A percentile compares a stretch with the other conserved stretches of the same genome.
phyloP scores from a whole-genome alignment of 1,284 basidiomycete species.

The Trametes pubescens region DNA sequence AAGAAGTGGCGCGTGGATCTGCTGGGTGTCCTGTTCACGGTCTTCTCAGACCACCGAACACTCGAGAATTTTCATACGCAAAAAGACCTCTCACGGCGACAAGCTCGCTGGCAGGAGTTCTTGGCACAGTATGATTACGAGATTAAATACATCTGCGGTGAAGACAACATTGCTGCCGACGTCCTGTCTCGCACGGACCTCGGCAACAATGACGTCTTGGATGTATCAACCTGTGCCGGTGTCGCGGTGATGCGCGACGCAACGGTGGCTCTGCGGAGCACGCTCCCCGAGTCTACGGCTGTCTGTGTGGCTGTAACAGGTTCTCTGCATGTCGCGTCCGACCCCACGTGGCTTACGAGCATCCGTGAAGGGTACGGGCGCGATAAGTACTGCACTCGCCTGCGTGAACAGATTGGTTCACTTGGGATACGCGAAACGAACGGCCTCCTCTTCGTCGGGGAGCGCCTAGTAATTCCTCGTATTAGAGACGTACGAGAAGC shows the following conservation, averaged over 20 bases:
- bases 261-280: not conserved
- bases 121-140: not conserved
- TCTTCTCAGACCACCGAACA: not conserved
- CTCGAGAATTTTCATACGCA: conserved; percentile 1
- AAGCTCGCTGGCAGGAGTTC: not conserved
- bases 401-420: not conserved
- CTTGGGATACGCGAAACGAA: not conserved
- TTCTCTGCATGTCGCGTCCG: not conserved
- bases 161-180: not conserved
- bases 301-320: not conserved
- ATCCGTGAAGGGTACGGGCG: not conserved
- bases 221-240: not conserved
- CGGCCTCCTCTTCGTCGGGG: not conserved
- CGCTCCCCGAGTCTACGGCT: no score
- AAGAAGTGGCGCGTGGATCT: not conserved
- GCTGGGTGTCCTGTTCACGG: not conserved
- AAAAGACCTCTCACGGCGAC: not conserved
- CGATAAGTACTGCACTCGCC: not conserved
- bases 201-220: not conserved
- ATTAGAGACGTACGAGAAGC: not conserved
- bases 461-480: not conserved
- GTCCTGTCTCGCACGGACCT: not conserved
- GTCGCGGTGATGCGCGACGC: not conserved
- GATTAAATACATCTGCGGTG: not conserved
- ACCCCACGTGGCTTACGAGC: not conserved